phyloP scores from a whole-genome alignment of 257 asterid genomes.

The Solanum ahanhuiri region DNA sequence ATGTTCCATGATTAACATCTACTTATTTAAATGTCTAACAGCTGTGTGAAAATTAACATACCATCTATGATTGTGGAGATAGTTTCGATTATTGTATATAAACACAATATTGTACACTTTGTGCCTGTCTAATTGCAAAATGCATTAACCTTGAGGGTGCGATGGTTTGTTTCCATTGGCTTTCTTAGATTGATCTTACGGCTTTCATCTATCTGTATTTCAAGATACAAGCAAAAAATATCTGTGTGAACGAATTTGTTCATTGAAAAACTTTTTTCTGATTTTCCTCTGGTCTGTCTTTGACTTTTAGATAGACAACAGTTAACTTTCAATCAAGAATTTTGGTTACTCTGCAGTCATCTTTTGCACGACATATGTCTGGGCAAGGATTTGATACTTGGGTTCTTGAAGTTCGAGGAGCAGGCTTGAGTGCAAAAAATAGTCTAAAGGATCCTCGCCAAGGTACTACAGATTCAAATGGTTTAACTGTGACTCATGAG shows the following conservation, averaged over 20 bases:
- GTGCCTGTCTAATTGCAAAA: background rate
- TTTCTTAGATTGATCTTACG: background rate
- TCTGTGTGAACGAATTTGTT: background rate
- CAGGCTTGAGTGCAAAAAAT: conserved; percentile 68
- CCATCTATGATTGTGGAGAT: background rate
- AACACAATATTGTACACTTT: background rate
- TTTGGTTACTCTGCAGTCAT: conserved; percentile 48
- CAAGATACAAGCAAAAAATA: background rate
- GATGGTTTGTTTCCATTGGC: background rate
- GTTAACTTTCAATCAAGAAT: background rate
- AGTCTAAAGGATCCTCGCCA: background rate
- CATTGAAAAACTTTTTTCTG: background rate
- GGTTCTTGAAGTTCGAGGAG: conserved; percentile 97
- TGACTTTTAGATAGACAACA: background rate
- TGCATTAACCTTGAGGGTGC: background rate
- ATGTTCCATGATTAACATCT: background rate
- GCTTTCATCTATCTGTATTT: background rate
- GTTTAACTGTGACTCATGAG: background rate
- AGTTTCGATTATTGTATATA: background rate
- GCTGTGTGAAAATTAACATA: background rate
- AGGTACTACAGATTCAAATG: background rate
- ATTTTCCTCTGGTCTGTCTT: background rate
- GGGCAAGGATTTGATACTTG: conserved; percentile 98
- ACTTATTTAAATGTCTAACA: background rate
- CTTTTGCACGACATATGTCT: conserved; percentile 97